Evolutionary conservation across 2,329 filamentous ascomycete species (phyloP), one percentile per base, ranked within the genome.

Genomic region (Exophiala sp.): DNA sequence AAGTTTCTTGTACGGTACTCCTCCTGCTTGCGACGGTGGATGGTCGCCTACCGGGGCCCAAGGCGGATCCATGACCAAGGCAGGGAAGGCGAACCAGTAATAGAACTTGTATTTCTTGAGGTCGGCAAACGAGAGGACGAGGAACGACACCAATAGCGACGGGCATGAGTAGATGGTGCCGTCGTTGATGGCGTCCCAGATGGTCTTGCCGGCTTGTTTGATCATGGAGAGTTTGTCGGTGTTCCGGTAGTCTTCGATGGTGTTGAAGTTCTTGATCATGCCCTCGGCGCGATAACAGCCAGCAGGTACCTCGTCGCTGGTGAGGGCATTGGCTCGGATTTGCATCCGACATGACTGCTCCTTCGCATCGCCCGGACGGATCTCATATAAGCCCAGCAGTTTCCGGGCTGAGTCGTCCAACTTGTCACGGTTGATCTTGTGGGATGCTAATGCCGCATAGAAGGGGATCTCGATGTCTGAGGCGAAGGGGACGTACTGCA

Each of bases 1-100:
- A 41, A 97, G 70, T 41, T 67, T 54, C 42, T 68, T 68, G 21
- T 56, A 52, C 11, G 57, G 55, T 44, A 47, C 38, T 56, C 41
- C 29, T 24, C 41, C 29, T 24, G 27, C 41, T 43, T 19, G 22
- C 19, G 9, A 49, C 43, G 42, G n/a, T 48, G 14, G 75, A 46
- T 44, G 50, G 10, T 40, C 55, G 27, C n/a, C n/a, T n/a, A 75
- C 68, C 44, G 83, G 73, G 60, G 80, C 83, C 93, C 93, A 98
- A 22, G 78, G 74, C 1, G 88, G 88, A 47, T 91, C 84, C 2
- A 91, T 95, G 65, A 95, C 90, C 38, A 98, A 76, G 13, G 91
- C 89, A 1, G 93, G 93, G 63, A 95, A 98, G 3, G 86, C 91
- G 68, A 97, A 97, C 82, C 94, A 95, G 70, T 97, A 97, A n/a